Conservation (phyloP, 768 basidiomycete species). For the Rhizopogon sp. region DNA sequence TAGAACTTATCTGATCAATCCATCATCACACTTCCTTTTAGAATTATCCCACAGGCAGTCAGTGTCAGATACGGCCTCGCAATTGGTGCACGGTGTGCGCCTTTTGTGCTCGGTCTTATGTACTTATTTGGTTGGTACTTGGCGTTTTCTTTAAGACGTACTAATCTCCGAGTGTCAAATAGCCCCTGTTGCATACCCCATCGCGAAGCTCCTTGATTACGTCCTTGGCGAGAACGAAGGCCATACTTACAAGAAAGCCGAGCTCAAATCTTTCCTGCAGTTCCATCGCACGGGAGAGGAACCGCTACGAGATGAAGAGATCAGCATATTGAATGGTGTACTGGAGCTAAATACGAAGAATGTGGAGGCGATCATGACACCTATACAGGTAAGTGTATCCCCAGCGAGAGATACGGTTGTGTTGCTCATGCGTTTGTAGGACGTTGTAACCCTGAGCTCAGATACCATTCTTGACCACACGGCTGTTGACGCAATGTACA, state of each 20-base stretch:
- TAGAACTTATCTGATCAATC: not conserved
- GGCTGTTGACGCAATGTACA: conserved; percentile 71
- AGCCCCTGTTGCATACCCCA: conserved; percentile 77
- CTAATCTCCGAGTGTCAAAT: too few relatives aligned
- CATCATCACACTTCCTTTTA: conserved; percentile 15
- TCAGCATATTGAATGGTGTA: conserved; percentile 75
- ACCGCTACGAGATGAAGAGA: conserved; percentile 73
- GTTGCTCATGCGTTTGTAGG: conserved; percentile 35
- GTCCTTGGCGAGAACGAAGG: conserved; percentile 72
- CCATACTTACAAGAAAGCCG: conserved; percentile 79
- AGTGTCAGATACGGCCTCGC: conserved; percentile 74
- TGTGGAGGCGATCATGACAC: conserved; percentile 79
- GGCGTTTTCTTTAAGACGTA: not conserved
- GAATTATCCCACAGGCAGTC: conserved; percentile 70
- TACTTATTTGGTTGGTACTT: conserved; percentile 41
- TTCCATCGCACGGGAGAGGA: conserved; percentile 78
- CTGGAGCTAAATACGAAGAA: conserved; percentile 73
- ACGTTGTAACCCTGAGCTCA: conserved; percentile 74
- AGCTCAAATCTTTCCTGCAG: conserved; percentile 72
- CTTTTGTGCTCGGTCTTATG: conserved; percentile 72
- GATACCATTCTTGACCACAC: conserved; percentile 78
- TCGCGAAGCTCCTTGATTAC: conserved; percentile 69
- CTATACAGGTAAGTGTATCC: conserved; percentile 46
- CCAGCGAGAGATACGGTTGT: conserved; percentile 12
- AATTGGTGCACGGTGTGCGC: conserved; percentile 75